Base-by-base conservation (phyloP, 306 rosid species). In the Prunus mongolica region DNA sequence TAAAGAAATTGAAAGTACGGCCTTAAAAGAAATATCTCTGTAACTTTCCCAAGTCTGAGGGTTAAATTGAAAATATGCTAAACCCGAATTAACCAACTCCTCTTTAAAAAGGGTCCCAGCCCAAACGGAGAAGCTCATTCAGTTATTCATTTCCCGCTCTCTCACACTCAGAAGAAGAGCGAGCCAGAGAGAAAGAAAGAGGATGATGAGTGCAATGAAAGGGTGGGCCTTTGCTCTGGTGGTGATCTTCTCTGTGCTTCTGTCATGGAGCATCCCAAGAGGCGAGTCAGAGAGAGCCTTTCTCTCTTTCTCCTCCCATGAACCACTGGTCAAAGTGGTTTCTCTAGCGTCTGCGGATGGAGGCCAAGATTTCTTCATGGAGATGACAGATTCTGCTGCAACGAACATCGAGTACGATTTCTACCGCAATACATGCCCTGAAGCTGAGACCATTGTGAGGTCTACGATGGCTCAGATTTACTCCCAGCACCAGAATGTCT, bases 341-440 rank as follows among this genome's bases (percentile, higher is more conserved):
- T 49, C 76, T 52, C 19, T 50, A 15, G 41, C 41, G 6, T 38
- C 9, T 38, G 63, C 14, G 14, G 41, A 1, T 80, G 65, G 32
- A 28, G 62, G 9, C 34, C 77, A 54, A 49, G 81, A 50, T 14
- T 54, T 52, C 62, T n/a, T 79, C 73, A 75, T 76, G 11, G 74
- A 67, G 28, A 71, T 72, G 14, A 32, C 83, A 16, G 83, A 69
- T 6, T 83, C 71, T 1, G 9, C 8, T 9, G 14, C 44, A 34
- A 78, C 84, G 30, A 84, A 79, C 49, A 83, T 91, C 8, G 80
- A 74, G 2, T 91, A 92, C 34, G 92, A 92, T 60, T 92, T 86
- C 79, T 95, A 92, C 25, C 61, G 84, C 2, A 22, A 81, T 0
- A 60, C 90, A 10, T 95, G 97, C 54, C 93, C 98, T 15, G 77